Percentiles rank a stretch among this genome's conserved stretches.
These are phyloP conservation scores for Aspergillus latus DNA, from an alignment of 2,329 filamentous ascomycete species.

Conservation along the genomic window DNA sequence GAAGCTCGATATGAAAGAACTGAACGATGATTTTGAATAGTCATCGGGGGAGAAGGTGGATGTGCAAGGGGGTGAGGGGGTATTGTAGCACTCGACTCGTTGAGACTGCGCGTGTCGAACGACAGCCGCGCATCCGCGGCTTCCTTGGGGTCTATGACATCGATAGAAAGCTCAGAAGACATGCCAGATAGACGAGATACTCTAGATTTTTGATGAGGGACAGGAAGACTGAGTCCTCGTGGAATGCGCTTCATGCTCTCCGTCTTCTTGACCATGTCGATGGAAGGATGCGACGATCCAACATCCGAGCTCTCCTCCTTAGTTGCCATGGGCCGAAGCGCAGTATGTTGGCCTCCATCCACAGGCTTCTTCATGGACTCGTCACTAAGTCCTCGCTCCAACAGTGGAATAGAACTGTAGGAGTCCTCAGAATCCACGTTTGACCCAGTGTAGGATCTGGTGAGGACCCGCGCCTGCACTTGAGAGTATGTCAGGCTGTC, in stretches of 20 bases:
- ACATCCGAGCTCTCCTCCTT: slow-evolving; percentile 30
- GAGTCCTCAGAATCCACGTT: slow-evolving; percentile 67
- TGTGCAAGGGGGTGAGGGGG: slow-evolving; percentile 48
- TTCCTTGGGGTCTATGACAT: slow-evolving; percentile 47
- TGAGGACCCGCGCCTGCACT: slow-evolving; percentile 27
- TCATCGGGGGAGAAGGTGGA: slow-evolving; percentile 49
- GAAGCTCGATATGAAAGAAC: slow-evolving; percentile 34
- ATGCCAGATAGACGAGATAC: slow-evolving; percentile 55
- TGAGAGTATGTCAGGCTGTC: slow-evolving; percentile 29
- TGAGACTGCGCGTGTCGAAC: slow-evolving; percentile 34
- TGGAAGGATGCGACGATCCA: slow-evolving; percentile 49
- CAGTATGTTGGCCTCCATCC: slow-evolving; percentile 25
- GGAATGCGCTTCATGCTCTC: slow-evolving; percentile 53
- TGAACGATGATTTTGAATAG: slow-evolving; percentile 40
- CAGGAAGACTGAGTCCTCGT: slow-evolving; percentile 44
- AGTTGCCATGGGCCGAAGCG: slow-evolving; percentile 20
- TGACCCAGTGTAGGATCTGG: slow-evolving; percentile 42
- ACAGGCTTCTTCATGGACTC: slow-evolving; percentile 52
- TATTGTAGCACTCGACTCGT: slow-evolving; percentile 42
- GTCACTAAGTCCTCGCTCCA: slow-evolving; percentile 62
- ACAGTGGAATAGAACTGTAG: slow-evolving; percentile 72
- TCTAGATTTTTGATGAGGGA: slow-evolving; percentile 41
- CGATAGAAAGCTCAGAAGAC: slow-evolving; percentile 53
- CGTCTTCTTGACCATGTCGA: slow-evolving; percentile 53
- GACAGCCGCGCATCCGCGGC: slow-evolving; percentile 34